Evolutionary conservation across 148 eudicot genomes (phyloP), one percentile per base, ranked within the genome.

Genomic region (Camellia granthamiana): DNA sequence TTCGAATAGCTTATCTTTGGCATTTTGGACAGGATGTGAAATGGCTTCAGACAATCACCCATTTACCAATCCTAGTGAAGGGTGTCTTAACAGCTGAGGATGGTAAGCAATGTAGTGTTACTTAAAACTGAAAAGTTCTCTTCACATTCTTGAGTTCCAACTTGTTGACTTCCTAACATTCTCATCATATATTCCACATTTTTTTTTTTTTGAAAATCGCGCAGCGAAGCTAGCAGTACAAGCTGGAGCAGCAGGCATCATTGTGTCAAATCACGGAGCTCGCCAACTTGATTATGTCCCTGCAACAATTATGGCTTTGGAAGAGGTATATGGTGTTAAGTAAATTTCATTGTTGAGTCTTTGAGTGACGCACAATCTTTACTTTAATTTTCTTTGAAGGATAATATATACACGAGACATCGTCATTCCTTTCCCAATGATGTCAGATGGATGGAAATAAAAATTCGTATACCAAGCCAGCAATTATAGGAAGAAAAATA

Each of bases 41-140:
- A 86, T 96, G 99, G 99, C 99, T 96, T 74, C 92, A 94, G 80
- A 90, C 92, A 38, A 91, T 96, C 62, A 96, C 99, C 73, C 77
- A 81, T 58, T 80, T 96, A 81, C 99, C 99, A 7, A 94, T 96
- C 81, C 83, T 96, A 64, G 89, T 96, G 23, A 96, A 96, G 94
- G 99, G 99, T 79, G 97, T 96, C 23, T 72, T 96, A 72, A 96
- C 94, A 46, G 95, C 94, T 38, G 99, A 93, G 87, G 99, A 96
- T 85, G 94, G 99, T 94, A 86, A 69, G 79, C 52, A 54, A 23
- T 18, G 61, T 55, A 30, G n/a, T 63, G 14, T 47, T 30, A 30
- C 38, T 30, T 4, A 13, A 56, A 78, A 72, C 41, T 14, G 0
- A 23, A 2, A 9, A 4, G 18, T 21, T 15, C 47, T 23, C 15